phyloP scores from a whole-genome alignment of 768 basidiomycete species.

The Phylloporus sp. region DNA sequence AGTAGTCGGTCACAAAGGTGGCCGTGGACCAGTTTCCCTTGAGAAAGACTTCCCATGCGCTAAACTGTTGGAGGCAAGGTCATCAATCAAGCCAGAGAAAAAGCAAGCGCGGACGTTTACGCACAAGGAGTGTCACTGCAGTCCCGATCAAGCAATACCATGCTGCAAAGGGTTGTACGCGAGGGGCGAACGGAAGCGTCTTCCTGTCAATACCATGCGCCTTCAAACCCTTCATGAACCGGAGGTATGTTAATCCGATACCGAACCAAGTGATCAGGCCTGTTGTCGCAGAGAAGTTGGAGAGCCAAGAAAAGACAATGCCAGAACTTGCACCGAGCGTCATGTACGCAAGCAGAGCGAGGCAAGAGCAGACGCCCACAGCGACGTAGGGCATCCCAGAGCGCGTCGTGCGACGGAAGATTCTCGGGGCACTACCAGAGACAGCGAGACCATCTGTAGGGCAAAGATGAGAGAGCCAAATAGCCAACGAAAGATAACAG shows the following conservation, averaged over 20 bases:
- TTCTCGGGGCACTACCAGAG: constrained; percentile 49
- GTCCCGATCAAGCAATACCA: constrained; percentile 34
- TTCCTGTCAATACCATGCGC: constrained; percentile 46
- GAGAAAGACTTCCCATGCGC: constrained; percentile 41
- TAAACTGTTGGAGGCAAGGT: constrained; percentile 27
- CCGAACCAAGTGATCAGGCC: constrained; percentile 45
- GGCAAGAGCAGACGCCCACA: constrained; percentile 24
- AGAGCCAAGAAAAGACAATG: constrained; percentile 41
- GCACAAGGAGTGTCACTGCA: constrained; percentile 35
- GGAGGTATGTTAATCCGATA: constrained; percentile 43
- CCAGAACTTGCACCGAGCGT: constrained; percentile 33
- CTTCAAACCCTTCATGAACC: constrained; percentile 45
- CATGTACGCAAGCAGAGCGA: constrained; percentile 41
- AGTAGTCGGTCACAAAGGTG: constrained; percentile 41
- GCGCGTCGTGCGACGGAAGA: constrained; percentile 41
- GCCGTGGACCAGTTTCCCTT: constrained; percentile 35
- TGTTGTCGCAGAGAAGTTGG: constrained; percentile 33
- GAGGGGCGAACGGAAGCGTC: constrained; percentile 43
- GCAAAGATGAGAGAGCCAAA: background rate
- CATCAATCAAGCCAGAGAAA: background rate
- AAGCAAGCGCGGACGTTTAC: constrained; percentile 4
- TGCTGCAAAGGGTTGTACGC: constrained; percentile 40
- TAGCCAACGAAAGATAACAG: background rate
- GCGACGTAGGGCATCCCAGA: constrained; percentile 46
- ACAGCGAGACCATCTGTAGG: constrained; percentile 49